Base-by-base conservation (phyloP, 768 basidiomycete species). In the Tulasnella sp. region DNA sequence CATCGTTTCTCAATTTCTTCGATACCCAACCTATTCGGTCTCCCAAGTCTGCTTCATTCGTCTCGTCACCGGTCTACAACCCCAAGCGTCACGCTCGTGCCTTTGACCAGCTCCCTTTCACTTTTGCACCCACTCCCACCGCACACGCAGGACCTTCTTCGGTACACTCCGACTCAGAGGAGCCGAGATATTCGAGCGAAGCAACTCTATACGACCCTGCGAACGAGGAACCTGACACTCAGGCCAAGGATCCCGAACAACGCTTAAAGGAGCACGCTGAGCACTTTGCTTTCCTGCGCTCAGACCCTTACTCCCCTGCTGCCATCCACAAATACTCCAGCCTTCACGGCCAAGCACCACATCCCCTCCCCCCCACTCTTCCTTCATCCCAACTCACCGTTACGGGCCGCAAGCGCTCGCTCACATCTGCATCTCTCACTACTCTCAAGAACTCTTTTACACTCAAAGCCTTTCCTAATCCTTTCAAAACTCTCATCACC, bases 281-380 rank as follows among this genome's bases (percentile, higher is more conserved):
- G 51, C 46, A 46, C 74, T 75, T 75, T 29, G n/a, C 74, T 32
- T 75, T 75, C 51, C 74, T 75, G 32, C 74, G 32, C 44, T 48
- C 74, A 37, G 74, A 75, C 46, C 74, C 74, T 48, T 46, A 75
- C 74, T 26, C 74, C 37, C 48, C 40, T 37, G n/a, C n/a, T 2
- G 35, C 20, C 11, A 37, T 48, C 23, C 74, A 20, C 35, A 48
- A 48, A 37, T 75, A 75, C 74, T 20, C 74, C 74, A n/a, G 20
- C 44, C 15, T n/a, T 29, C n/a, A 55, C 39, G 32, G 51, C 29
- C 74, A 48, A 57, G 9, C 26, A 48, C 74, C 74, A 55, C 55
- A 23, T 51, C 55, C 37, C 51, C 61, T 23, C 75, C 39, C 44
- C 48, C 74, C 15, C 29, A 5, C 75, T 29, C 55, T 29, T 61